These are phyloP conservation scores for Populus hybrid DNA, from an alignment of 441 rosid genomes.

Conservation along the genomic window DNA sequence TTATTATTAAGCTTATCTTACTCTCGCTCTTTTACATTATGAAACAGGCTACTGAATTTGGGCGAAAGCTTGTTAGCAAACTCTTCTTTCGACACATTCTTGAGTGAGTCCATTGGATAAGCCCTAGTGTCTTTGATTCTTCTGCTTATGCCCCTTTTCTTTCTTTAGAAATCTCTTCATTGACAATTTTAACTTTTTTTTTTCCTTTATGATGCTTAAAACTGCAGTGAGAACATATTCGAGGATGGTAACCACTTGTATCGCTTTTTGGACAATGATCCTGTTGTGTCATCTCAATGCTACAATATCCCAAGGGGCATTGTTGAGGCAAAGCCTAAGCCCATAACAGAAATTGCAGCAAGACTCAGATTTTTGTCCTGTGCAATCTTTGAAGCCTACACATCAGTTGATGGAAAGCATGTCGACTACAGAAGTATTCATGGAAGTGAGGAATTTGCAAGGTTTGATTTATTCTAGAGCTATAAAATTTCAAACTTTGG, in stretches of 20 bases:
- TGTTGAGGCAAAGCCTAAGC: conserved; percentile 69
- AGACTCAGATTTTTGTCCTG: conserved; percentile 62
- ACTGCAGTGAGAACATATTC: conserved; percentile 67
- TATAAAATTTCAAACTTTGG: neutral
- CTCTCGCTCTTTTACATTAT: conserved; percentile 4
- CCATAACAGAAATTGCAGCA: conserved; percentile 59
- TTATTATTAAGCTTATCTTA: neutral
- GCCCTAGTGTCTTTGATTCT: neutral
- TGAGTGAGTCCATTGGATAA: conserved; percentile 47
- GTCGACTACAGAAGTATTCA: conserved; percentile 82
- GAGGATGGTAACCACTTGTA: conserved; percentile 84
- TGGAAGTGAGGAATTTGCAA: conserved; percentile 94
- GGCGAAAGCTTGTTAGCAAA: conserved; percentile 67
- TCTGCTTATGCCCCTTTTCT: conserved; percentile 14
- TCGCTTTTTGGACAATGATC: conserved; percentile 75
- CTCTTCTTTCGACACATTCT: conserved; percentile 72
- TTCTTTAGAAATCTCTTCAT: conserved; percentile 3
- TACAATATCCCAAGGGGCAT: conserved; percentile 81
- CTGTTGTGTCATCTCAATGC: conserved; percentile 68
- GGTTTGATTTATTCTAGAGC: conserved; percentile 38
- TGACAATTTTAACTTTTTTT: conserved; percentile 11
- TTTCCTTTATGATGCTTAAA: conserved; percentile 18
- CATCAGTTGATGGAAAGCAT: conserved; percentile 74
- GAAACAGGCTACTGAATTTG: conserved; percentile 75
- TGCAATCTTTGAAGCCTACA: conserved; percentile 75